A percentile compares a stretch with the other conserved stretches of the same genome.
phyloP scores from a whole-genome alignment of 371 early-diverging fungal genomes.

The Syncephalis plumigaleata region DNA sequence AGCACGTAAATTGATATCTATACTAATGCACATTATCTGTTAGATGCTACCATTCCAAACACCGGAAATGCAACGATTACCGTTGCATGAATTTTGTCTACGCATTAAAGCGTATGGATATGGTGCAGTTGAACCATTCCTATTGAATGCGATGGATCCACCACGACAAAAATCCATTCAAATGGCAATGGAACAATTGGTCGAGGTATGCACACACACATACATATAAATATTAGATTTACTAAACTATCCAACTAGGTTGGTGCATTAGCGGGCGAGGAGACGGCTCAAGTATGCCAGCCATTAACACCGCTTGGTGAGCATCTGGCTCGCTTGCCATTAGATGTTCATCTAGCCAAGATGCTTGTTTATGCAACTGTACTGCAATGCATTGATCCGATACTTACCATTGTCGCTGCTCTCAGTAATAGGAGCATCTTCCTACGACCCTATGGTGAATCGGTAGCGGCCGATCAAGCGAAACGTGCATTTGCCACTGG shows the following conservation, averaged over 20 bases:
- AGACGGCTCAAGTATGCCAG: constrained; percentile 22
- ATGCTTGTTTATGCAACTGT: constrained; percentile 53
- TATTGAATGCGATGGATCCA: constrained; percentile 53
- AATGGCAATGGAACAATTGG: constrained; percentile 36
- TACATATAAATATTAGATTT: not conserved
- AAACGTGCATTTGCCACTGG: constrained; percentile 24
- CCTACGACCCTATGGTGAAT: constrained; percentile 52
- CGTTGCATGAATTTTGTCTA: constrained; percentile 55
- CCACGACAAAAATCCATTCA: constrained; percentile 51
- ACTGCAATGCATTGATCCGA: constrained; percentile 48
- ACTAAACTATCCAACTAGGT: constrained; percentile 10
- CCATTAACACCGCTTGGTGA: constrained; percentile 63
- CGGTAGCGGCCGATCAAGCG: constrained; percentile 31
- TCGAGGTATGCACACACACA: constrained; percentile 19
- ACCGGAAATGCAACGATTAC: constrained; percentile 56
- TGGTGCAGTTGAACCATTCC: constrained; percentile 31
- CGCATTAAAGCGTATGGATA: constrained; percentile 42
- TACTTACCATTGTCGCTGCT: constrained; percentile 51
- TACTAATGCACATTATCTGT: not conserved
- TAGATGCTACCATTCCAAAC: constrained; percentile 42
- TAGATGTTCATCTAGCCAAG: constrained; percentile 67
- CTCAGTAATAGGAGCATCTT: constrained; percentile 40
- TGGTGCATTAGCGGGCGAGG: constrained; percentile 20
- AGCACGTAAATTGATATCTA: not conserved
- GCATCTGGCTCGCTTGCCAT: constrained; percentile 61